phyloP scores from a whole-genome alignment of 208 protist species.

The Acanthamoeba rhysodes region DNA sequence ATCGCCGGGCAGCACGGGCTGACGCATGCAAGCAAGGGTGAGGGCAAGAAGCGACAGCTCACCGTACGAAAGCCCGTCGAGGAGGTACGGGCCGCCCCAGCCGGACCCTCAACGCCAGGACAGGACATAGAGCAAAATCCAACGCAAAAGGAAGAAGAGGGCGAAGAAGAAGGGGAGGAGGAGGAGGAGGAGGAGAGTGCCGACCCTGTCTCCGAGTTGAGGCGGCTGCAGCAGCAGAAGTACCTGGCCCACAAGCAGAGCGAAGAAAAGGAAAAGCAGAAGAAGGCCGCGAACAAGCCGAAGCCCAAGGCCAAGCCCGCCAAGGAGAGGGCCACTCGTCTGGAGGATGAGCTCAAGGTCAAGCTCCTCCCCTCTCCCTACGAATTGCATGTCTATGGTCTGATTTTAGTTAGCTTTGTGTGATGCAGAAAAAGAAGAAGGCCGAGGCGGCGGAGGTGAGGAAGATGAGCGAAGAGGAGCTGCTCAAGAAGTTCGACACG shows the following conservation, averaged over 20 bases:
- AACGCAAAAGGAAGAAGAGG: background rate
- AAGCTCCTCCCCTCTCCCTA: background rate
- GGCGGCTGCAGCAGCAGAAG: background rate
- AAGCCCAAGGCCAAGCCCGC: background rate
- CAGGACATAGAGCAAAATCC: background rate
- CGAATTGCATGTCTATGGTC: background rate
- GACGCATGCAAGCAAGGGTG: slow-evolving; percentile 9
- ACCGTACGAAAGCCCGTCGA: slow-evolving; percentile 33
- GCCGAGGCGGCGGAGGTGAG: slow-evolving; percentile 1
- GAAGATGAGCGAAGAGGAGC: slow-evolving; percentile 72
- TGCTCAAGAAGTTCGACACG: slow-evolving; percentile 59
- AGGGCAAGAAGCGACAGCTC: slow-evolving; percentile 8
- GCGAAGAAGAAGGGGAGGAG: background rate
- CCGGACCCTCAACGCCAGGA: background rate
- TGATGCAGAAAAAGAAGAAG: slow-evolving; percentile 71
- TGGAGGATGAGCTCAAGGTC: slow-evolving; percentile 42
- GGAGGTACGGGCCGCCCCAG: background rate
- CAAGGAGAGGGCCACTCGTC: background rate
- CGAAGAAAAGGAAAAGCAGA: background rate
- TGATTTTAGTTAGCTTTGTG: background rate
- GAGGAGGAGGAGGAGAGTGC: background rate
- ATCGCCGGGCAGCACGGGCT: slow-evolving; percentile 37
- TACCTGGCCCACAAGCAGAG: slow-evolving; percentile 30
- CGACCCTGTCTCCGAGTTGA: background rate
- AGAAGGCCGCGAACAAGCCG: background rate